Evolutionary conservation across 2,329 filamentous ascomycete species (phyloP).

Genomic region (Blastomyces silverae): DNA sequence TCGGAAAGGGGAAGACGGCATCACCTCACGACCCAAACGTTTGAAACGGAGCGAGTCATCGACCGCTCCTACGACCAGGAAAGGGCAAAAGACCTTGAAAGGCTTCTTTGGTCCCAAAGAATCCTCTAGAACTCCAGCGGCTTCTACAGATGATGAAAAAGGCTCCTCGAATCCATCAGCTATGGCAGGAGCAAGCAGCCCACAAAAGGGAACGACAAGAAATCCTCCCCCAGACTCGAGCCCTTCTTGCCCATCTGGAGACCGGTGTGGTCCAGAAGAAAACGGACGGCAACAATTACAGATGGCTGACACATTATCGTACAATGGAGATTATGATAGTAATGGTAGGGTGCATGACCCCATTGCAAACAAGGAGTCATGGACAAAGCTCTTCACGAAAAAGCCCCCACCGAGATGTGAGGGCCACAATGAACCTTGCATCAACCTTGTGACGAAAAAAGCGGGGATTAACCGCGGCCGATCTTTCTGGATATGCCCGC

Average conservation of each 20-base stretch:
- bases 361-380: conserved; percentile 68
- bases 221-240: not conserved
- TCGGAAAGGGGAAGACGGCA: conserved; percentile 27
- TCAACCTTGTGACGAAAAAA: conserved; percentile 78
- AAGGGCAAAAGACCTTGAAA: conserved; percentile 58
- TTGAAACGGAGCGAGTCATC: conserved; percentile 38
- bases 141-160: not conserved
- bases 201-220: not conserved
- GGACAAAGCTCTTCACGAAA: conserved; percentile 76
- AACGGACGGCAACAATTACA: not conserved
- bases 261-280: not conserved
- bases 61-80: conserved; percentile 29
- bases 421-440: conserved; percentile 74
- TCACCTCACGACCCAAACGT: conserved; percentile 42
- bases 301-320: conserved; percentile 15
- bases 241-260: not conserved
- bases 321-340: conserved; percentile 29
- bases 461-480: conserved; percentile 70
- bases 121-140: conserved; percentile 15
- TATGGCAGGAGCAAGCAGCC: not conserved
- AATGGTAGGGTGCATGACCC: conserved; percentile 55
- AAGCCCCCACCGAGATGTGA: conserved; percentile 72
- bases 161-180: not conserved
- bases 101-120: conserved; percentile 70
- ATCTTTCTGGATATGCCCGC: conserved; percentile 60